Evolutionary conservation across 2,329 filamentous ascomycete species (phyloP).

Genomic region (Venturia carpophila): DNA sequence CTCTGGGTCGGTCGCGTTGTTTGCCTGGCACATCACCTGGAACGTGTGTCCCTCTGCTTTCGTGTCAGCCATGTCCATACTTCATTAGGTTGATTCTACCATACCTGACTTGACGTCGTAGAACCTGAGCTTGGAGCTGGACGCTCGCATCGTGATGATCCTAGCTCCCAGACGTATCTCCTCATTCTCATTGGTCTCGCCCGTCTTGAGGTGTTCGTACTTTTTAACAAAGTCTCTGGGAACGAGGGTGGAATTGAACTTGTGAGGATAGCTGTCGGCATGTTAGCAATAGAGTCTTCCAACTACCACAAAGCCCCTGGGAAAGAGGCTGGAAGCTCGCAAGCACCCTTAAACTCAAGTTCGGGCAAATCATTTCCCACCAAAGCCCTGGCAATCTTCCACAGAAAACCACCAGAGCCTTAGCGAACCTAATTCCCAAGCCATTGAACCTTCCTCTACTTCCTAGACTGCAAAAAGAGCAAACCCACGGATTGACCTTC

Average conservation of each 20-base stretch:
- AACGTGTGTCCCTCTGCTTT: slow-evolving; percentile 59
- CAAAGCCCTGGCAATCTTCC: neutral
- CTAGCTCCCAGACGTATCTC: slow-evolving; percentile 71
- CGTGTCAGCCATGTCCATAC: slow-evolving; percentile 32
- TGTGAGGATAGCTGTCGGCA: slow-evolving; percentile 64
- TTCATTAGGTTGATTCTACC: slow-evolving; percentile 50
- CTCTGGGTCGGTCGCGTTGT: slow-evolving; percentile 61
- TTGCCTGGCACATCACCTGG: slow-evolving; percentile 86
- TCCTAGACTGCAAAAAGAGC: neutral
- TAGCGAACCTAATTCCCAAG: neutral
- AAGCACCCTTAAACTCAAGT: neutral
- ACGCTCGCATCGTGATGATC: slow-evolving; percentile 79
- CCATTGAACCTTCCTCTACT: neutral
- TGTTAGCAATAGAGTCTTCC: slow-evolving; percentile 10
- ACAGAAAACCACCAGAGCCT: neutral
- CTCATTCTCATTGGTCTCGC: slow-evolving; percentile 70
- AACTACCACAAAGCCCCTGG: neutral
- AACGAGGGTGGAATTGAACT: slow-evolving; percentile 81
- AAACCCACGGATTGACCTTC: slow-evolving; percentile 46
- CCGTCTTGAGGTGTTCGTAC: slow-evolving; percentile 76
- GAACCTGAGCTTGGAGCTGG: slow-evolving; percentile 81
- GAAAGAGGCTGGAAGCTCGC: neutral
- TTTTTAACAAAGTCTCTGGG: slow-evolving; percentile 71
- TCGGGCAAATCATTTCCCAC: neutral
- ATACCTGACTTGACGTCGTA: slow-evolving; percentile 58